phyloP scores from a whole-genome alignment of 2,329 filamentous ascomycete genomes.

The Cladosporium velox region DNA sequence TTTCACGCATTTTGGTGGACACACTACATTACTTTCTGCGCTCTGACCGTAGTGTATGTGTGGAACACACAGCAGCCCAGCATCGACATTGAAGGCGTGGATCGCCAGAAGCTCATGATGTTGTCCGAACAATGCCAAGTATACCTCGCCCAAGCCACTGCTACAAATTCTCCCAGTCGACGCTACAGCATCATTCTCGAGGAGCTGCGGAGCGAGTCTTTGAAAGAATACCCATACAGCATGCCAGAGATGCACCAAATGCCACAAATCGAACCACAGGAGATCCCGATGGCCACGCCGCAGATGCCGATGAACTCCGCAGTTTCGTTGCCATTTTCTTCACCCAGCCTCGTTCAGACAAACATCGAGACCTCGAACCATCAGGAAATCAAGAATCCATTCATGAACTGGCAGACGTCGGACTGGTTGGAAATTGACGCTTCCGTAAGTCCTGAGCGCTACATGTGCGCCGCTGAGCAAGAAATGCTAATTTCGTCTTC shows the following conservation, averaged over 20 bases:
- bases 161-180: slow-evolving; percentile 49
- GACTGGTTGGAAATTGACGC: slow-evolving; percentile 41
- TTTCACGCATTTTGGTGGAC: slow-evolving; percentile 54
- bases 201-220: slow-evolving; percentile 45
- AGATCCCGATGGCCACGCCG: not conserved
- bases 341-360: not conserved
- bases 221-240: not conserved
- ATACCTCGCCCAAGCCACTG: slow-evolving; percentile 50
- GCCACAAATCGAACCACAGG: not conserved
- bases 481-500: not conserved
- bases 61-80: slow-evolving; percentile 47
- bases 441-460: slow-evolving; percentile 28
- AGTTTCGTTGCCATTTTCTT: not conserved
- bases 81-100: slow-evolving; percentile 11
- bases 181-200: slow-evolving; percentile 53
- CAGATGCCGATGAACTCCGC: not conserved
- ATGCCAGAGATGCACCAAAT: not conserved
- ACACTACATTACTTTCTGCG: slow-evolving; percentile 53
- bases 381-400: slow-evolving; percentile 5
- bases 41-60: slow-evolving; percentile 51
- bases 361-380: not conserved
- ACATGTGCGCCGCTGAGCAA: not conserved
- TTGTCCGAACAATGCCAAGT: slow-evolving; percentile 49
- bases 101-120: slow-evolving; percentile 38
- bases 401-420: slow-evolving; percentile 38